A percentile compares a stretch with the other conserved stretches of the same genome.
phyloP scores from a whole-genome alignment of 1,139 yeast genomes.

The Suhomyces panamericanus region DNA sequence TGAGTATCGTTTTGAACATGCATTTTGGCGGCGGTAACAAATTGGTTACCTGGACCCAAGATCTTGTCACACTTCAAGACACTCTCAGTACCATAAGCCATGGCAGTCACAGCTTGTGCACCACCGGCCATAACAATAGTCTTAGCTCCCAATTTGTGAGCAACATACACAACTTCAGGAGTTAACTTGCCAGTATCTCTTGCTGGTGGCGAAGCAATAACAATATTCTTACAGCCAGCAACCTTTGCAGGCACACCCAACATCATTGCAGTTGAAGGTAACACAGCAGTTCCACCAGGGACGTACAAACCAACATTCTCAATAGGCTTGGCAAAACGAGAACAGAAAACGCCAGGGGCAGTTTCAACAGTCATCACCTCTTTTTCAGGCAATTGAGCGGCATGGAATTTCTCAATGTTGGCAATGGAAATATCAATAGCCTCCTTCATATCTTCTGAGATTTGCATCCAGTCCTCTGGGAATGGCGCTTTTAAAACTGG shows the following conservation, averaged over 20 bases:
- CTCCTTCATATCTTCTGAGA: constrained; percentile 72
- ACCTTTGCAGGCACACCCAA: constrained; percentile 98
- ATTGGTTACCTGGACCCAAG: constrained; percentile 98
- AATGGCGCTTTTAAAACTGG: constrained; percentile 90
- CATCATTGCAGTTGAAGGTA: constrained; percentile 98
- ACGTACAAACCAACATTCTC: constrained; percentile 93
- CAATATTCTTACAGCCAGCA: constrained; percentile 92
- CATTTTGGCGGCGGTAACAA: constrained; percentile 99
- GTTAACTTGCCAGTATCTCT: constrained; percentile 88
- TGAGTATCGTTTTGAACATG: constrained; percentile 91
- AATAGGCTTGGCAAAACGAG: constrained; percentile 92
- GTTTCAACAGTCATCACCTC: constrained; percentile 86
- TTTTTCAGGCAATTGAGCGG: constrained; percentile 76
- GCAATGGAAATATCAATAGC: constrained; percentile 89
- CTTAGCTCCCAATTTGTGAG: constrained; percentile 90
- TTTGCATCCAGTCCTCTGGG: constrained; percentile 70
- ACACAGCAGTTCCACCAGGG: constrained; percentile 98
- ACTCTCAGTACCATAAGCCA: constrained; percentile 96
- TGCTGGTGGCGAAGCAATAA: constrained; percentile 97
- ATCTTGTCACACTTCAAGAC: constrained; percentile 95
- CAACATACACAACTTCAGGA: constrained; percentile 97
- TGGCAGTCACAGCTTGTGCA: constrained; percentile 97
- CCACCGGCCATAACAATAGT: constrained; percentile 96
- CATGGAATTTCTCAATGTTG: constrained; percentile 89
- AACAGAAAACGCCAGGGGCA: constrained; percentile 88